phyloP scores from a whole-genome alignment of 495 filamentous ascomycete species.

The Talaromyces liani region DNA sequence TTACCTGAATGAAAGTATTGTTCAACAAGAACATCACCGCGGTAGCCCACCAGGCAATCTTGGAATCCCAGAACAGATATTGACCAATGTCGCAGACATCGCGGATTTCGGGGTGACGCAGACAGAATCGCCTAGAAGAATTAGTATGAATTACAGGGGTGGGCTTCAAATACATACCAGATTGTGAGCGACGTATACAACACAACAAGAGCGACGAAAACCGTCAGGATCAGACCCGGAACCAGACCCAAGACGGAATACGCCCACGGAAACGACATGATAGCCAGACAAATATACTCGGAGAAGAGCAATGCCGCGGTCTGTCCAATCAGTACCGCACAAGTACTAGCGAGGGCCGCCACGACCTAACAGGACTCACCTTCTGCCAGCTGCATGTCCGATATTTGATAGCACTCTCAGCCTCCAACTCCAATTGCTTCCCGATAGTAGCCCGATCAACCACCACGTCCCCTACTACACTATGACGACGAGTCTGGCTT shows the following conservation, averaged over 20 bases:
- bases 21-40: slow-evolving; percentile 86
- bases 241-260: slow-evolving; percentile 81
- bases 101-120: slow-evolving; percentile 77
- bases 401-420: slow-evolving; percentile 76
- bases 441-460: slow-evolving; percentile 43
- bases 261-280: slow-evolving; percentile 90
- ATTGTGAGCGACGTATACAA: slow-evolving; percentile 79
- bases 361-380: slow-evolving; percentile 31
- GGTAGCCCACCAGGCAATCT: slow-evolving; percentile 74
- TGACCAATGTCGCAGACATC: slow-evolving; percentile 91
- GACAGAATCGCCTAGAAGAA: slow-evolving; percentile 62
- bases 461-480: slow-evolving; percentile 12
- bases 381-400: slow-evolving; percentile 88
- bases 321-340: slow-evolving; percentile 25
- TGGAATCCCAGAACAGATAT: slow-evolving; percentile 74
- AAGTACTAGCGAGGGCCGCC: background rate
- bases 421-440: slow-evolving; percentile 71
- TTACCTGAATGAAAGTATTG: slow-evolving; percentile 72
- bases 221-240: slow-evolving; percentile 77
- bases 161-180: slow-evolving; percentile 43
- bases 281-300: slow-evolving; percentile 88
- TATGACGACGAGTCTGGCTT: slow-evolving; percentile 19
- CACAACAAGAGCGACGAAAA: slow-evolving; percentile 65
- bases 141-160: background rate
- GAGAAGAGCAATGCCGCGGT: slow-evolving; percentile 82